Percentiles rank a stretch among this genome's conserved stretches.
Evolutionary conservation across 164 flowering plant species (phyloP).

Genomic region (Vitis amurensis): DNA sequence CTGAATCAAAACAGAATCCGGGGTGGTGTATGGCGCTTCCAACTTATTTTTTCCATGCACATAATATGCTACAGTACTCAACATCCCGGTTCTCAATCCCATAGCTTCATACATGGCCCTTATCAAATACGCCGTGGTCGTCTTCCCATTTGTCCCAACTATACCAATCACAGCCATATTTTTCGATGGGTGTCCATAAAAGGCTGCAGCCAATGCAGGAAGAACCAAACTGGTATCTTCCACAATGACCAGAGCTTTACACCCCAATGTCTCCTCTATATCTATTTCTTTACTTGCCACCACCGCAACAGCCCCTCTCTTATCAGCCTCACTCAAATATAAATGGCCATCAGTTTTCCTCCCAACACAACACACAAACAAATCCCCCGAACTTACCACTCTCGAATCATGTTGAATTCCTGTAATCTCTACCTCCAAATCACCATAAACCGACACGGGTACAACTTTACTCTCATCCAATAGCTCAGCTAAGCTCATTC

Average conservation of each 20-base stretch:
- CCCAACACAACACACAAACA: conserved; percentile 90
- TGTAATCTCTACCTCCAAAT: conserved; percentile 78
- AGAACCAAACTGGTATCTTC: conserved; percentile 85
- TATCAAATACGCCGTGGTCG: conserved; percentile 70
- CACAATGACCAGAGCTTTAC: conserved; percentile 89
- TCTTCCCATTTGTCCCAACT: conserved; percentile 89
- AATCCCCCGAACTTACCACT: conserved; percentile 74
- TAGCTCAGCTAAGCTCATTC: conserved; percentile 83
- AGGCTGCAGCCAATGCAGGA: conserved; percentile 75
- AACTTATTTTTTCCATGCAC: conserved; percentile 83
- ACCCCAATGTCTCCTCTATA: conserved; percentile 80
- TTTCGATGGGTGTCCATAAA: conserved; percentile 72
- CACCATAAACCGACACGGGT: conserved; percentile 78
- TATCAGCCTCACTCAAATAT: conserved; percentile 83
- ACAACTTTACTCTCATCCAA: conserved; percentile 93
- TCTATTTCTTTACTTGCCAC: conserved; percentile 93
- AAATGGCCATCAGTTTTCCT: conserved; percentile 83
- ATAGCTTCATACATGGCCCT: conserved; percentile 88
- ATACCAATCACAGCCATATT: conserved; percentile 90
- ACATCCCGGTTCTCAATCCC: conserved; percentile 94
- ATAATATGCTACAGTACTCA: conserved; percentile 70
- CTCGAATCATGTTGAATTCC: conserved; percentile 94
- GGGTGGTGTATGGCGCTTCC: conserved; percentile 59
- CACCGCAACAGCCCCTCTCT: conserved; percentile 97
- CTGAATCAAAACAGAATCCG: conserved; percentile 85